These are phyloP conservation scores for Nakazawaea wyomingensis DNA, from an alignment of 805 yeast genomes.

Conservation along the genomic window DNA sequence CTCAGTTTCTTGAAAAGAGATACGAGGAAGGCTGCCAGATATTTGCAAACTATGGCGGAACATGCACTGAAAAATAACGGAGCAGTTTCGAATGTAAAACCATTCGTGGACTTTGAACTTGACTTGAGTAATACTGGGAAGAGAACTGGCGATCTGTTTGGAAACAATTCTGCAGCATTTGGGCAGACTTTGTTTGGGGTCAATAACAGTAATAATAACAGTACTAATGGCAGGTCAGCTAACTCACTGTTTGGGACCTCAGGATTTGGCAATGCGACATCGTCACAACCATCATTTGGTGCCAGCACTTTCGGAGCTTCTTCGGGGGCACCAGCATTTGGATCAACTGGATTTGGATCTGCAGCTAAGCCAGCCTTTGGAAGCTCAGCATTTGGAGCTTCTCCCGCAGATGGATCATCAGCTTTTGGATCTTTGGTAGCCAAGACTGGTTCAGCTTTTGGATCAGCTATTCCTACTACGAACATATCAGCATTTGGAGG, in stretches of 20 bases:
- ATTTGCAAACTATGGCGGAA: constrained; percentile 37
- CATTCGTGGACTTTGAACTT: constrained; percentile 13
- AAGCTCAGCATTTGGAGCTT: constrained; percentile 17
- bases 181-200: constrained; percentile 11
- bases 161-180: constrained; percentile 8
- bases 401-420: constrained; percentile 14
- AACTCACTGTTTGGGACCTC: constrained; percentile 3
- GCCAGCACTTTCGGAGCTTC: constrained; percentile 18
- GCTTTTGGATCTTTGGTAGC: not conserved
- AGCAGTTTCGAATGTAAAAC: constrained; percentile 6
- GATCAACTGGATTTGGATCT: constrained; percentile 18
- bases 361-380: constrained; percentile 17
- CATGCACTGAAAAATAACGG: constrained; percentile 11
- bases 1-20: constrained; percentile 32
- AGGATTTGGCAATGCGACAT: constrained; percentile 20
- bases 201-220: not conserved
- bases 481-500: constrained; percentile 21
- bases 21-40: constrained; percentile 49
- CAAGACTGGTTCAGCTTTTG: constrained; percentile 16
- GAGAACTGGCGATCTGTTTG: constrained; percentile 5
- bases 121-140: constrained; percentile 15
- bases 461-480: constrained; percentile 1
- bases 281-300: constrained; percentile 19
- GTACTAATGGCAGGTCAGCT: not conserved
- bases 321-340: constrained; percentile 19